A percentile compares a stretch with the other conserved stretches of the same genome.
Evolutionary conservation across 2,329 filamentous ascomycete species (phyloP).

Genomic region (Penicillium expansum): DNA sequence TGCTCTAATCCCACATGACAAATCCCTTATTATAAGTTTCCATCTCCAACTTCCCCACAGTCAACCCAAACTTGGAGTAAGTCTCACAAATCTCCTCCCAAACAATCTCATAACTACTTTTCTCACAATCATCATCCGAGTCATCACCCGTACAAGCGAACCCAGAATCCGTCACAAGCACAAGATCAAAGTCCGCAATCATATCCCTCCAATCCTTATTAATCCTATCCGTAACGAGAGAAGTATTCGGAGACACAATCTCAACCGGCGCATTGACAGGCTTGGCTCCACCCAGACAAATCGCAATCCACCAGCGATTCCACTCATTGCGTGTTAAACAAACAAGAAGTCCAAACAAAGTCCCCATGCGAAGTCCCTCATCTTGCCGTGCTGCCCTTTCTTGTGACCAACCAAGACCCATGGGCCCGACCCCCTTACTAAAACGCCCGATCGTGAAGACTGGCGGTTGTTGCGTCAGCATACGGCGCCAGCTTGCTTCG

Average conservation of each 20-base stretch:
- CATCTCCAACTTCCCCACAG: neutral
- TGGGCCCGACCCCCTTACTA: neutral
- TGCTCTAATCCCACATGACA: neutral
- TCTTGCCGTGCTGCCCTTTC: neutral
- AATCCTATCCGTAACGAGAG: too few relatives aligned
- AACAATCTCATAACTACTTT: neutral
- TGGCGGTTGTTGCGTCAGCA: conserved; percentile 3
- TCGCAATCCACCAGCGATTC: neutral
- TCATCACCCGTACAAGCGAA: neutral
- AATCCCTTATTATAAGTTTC: neutral
- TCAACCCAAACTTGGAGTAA: neutral
- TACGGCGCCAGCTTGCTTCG: conserved; percentile 7
- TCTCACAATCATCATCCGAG: neutral
- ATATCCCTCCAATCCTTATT: neutral
- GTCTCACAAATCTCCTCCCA: neutral
- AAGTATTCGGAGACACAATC: neutral
- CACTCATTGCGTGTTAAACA: neutral
- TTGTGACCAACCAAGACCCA: neutral
- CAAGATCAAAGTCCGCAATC: neutral
- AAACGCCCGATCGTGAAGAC: neutral
- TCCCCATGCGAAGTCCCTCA: conserved; percentile 1
- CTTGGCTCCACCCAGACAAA: neutral
- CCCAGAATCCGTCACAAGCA: neutral
- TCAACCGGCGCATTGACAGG: neutral
- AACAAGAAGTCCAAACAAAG: neutral